Base-by-base conservation (phyloP, 306 rosid species). In the Hippophae tibetana region DNA sequence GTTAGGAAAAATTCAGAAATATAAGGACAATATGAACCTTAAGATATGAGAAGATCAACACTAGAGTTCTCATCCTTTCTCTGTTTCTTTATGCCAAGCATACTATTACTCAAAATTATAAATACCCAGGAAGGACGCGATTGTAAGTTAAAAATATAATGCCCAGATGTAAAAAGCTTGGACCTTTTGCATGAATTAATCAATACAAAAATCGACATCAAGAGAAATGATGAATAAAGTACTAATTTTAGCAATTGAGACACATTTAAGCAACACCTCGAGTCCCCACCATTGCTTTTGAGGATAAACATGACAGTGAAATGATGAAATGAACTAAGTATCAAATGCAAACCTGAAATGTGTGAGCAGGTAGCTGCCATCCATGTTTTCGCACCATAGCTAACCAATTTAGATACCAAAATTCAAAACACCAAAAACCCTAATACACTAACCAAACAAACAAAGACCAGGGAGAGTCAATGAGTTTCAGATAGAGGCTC, bases 291-390 rank as follows among this genome's bases (percentile, higher is more conserved):
- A 62, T 58, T n/a, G 38, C 59, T 8, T n/a, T 18, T 44, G 23
- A 11, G 6, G 7, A 45, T 47, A 3, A 27, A 49, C 45, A 25
- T 1, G 7, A 8, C 11, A 26, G 31, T 31, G 50, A 59, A 9
- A 1, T 10, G 41, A 13, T 42, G 40, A 38, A 52, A 18, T 5
- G 50, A 62, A 52, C 54, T 46, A 27, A 52, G 47, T 13, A 42
- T 25, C 38, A 5, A 47, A 43, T 18, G 2, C 9, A 26, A 42
- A 90, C 98, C 96, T 90, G 98, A 71, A 90, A 90, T 57, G 98
- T 87, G 74, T 90, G 98, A 58, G 98, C 98, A 40, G 98, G 98
- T 57, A 90, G 68, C 53, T 90, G 96, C 98, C 98, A 90, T 58
- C 98, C 98, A 75, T 90, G 96, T 70, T 90, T 85, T 68, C 98